Evolutionary conservation across 805 yeast species (phyloP), one percentile per base, ranked within the genome.

Genomic region (Kuraishia molischiana): DNA sequence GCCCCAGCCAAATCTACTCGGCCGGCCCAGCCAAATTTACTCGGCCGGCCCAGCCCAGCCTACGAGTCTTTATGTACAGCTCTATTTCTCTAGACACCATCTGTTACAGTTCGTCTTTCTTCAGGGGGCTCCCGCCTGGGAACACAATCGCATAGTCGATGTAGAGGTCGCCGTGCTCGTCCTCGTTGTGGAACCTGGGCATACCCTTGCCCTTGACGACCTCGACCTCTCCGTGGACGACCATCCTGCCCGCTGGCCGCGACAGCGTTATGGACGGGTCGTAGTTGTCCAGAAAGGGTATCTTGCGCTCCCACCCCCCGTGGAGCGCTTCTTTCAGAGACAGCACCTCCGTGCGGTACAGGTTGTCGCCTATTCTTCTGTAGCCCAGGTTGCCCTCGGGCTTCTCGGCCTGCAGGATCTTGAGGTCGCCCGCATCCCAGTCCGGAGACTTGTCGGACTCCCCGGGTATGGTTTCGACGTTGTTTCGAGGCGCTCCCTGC

Each of bases 401-500:
- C 29, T 67, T 63, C 59, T 90, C 97, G 24, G 51, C 53, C 29
- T 85, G 53, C 31, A 64, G 66, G n/a, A 87, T 66, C 19, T 69
- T 55, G 39, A 92, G 62, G 59, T 90, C 85, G 15, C 98, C 98
- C 3, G 95, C 74, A 4, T 67, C 72, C 67, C 75, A 70, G 38
- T 84, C 95, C 2, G 97, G 97, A 45, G 70, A 69, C 52, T 78
- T 82, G 53, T 90, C 94, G 4, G 90, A 87, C 56, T 86, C 86
- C 2, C 90, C 94, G 35, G 66, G 67, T 36, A 80, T 62, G 1
- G 72, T 69, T 45, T 76, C 74, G 31, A 67, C 67, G 47, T 70
- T 69, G 40, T 74, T 71, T 48, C 89, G 65, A 9, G 74, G 67
- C 8, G 78, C 62, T 19, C 98, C 98, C 0, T 87, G 79, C 29